Evolutionary conservation across 179 eudicot genomes (phyloP), one percentile per base, ranked within the genome.

Genomic region (Actinidia chinensis): DNA sequence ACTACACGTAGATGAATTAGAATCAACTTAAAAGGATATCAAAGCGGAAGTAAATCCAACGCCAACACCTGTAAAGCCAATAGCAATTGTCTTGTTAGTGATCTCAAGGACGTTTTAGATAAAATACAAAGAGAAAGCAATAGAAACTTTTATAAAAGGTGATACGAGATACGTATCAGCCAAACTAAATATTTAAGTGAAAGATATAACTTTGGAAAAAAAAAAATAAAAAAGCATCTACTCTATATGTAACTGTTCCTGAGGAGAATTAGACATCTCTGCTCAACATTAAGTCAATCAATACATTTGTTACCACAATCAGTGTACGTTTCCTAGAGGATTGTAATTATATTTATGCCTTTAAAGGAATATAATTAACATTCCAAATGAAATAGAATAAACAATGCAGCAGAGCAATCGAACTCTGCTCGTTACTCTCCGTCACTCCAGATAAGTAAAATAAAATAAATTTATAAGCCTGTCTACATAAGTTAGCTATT

Each of bases 11-110:
- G 55, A 67, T 81, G 63, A 76, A 40, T 64, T n/a, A 69, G 50
- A 5, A 74, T 71, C 55, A 71, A 78, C n/a, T 42, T 33, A 70
- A 77, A 91, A 96, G 99, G 99, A 96, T 96, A 96, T 96, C 81
- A 96, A 90, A 83, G 99, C 97, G 81, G 99, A 91, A 51, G 87
- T 89, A 78, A 96, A 96, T 81, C 99, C 99, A 89, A 90, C 99
- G 73, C 96, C 99, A 75, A 96, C 97, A 74, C 99, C 99, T 96
- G 91, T 78, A 85, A 77, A 50, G 68, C 48, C 83, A 81, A 43
- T 78, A 76, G 71, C 25, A 58, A 74, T 51, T 51, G 64, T 40
- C 59, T 56, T 68, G 46, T 79, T 28, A 84, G 81, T 76, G 6
- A 75, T 23, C 56, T 28, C 12, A 22, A 74, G 56, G 68, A 22